phyloP scores from a whole-genome alignment of 2,329 filamentous ascomycete genomes.

The Aspergillus pseudonomiae region DNA sequence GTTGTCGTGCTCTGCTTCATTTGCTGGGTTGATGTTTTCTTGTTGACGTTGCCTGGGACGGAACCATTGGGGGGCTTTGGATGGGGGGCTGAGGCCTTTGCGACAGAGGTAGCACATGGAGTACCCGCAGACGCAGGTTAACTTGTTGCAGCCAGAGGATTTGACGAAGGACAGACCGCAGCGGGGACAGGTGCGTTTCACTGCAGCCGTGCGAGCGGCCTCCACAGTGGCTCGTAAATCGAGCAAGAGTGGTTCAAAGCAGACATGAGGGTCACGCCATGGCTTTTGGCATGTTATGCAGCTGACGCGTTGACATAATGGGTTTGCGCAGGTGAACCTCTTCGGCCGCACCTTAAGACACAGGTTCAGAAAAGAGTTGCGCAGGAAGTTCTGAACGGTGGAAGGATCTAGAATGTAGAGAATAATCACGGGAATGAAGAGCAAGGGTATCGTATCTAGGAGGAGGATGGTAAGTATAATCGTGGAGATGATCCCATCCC shows the following conservation, averaged over 20 bases:
- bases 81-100: conserved; percentile 55
- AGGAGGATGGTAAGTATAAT: conserved; percentile 50
- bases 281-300: conserved; percentile 80
- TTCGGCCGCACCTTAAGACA: conserved; percentile 72
- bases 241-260: conserved; percentile 79
- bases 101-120: conserved; percentile 98
- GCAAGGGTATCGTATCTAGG: conserved; percentile 48
- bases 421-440: conserved; percentile 57
- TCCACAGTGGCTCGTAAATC: conserved; percentile 88
- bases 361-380: conserved; percentile 66
- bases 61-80: conserved; percentile 17
- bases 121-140: conserved; percentile 94
- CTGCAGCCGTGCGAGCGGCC: conserved; percentile 86
- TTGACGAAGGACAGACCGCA: conserved; percentile 95
- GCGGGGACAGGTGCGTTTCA: conserved; percentile 91
- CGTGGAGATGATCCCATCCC: conserved; percentile 57
- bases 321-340: conserved; percentile 75
- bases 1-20: conserved; percentile 28
- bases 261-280: conserved; percentile 88
- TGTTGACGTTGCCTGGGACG: conserved; percentile 14
- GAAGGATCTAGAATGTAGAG: conserved; percentile 60
- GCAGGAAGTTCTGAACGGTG: conserved; percentile 54
- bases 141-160: conserved; percentile 91
- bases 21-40: conserved; percentile 48
- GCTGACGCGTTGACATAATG: conserved; percentile 68